These are phyloP conservation scores for Gentiana macrophylla DNA, from an alignment of 257 asterid species.

Conservation along the genomic window DNA sequence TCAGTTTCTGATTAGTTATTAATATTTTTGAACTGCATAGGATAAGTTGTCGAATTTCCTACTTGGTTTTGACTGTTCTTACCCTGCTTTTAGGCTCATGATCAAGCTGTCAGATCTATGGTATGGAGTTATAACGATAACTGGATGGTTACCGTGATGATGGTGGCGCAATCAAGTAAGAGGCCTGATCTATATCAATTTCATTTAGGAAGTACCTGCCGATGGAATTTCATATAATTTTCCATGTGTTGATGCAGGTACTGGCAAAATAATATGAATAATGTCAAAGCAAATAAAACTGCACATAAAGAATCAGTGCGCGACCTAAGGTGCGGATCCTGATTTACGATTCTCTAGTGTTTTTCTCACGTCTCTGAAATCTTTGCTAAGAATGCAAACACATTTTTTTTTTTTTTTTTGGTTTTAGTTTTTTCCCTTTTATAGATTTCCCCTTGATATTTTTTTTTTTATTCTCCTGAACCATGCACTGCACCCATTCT, in stretches of 20 bases:
- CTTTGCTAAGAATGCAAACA: too few species aligned
- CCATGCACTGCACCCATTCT: too few species aligned
- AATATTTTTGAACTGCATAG: background rate
- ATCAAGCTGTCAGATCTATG: constrained; percentile 98
- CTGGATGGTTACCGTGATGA: constrained; percentile 99
- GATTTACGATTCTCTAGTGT: too few species aligned
- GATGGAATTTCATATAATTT: constrained; percentile 7
- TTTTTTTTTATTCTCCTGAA: too few species aligned
- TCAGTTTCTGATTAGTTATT: constrained; percentile 8
- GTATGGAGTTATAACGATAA: constrained; percentile 97
- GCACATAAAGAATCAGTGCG: constrained; percentile 98
- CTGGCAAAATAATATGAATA: constrained; percentile 98
- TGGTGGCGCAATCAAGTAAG: constrained; percentile 90
- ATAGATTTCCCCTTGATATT: too few species aligned
- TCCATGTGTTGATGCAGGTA: constrained; percentile 50
- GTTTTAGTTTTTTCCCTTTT: too few species aligned
- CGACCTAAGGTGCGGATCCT: constrained; percentile 57
- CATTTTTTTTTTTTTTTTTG: too few species aligned
- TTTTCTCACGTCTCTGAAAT: too few species aligned
- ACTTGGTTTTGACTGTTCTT: constrained; percentile 1
- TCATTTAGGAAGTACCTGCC: constrained; percentile 8
- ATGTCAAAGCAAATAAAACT: constrained; percentile 89
- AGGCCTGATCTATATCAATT: constrained; percentile 3
- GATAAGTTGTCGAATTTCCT: background rate
- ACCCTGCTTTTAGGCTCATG: constrained; percentile 69